Conservation (phyloP, 2,329 filamentous ascomycete genomes). For the Claviceps monticola region DNA sequence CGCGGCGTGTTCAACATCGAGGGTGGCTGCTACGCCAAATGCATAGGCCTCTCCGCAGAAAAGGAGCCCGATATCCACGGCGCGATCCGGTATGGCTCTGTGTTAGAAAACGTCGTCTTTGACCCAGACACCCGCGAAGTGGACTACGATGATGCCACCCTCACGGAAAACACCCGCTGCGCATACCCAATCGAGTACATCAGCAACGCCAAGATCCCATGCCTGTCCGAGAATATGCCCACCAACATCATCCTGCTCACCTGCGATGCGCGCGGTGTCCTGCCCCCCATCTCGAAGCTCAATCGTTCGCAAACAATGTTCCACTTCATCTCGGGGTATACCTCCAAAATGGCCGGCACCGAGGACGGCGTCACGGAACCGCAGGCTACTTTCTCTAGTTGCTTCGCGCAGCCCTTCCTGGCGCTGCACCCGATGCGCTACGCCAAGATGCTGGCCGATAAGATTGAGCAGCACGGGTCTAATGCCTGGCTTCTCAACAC, state of each 20-base stretch:
- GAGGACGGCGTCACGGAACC: conserved; percentile 95
- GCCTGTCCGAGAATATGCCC: conserved; percentile 74
- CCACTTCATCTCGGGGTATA: conserved; percentile 99
- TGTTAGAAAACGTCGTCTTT: conserved; percentile 98
- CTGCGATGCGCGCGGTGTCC: conserved; percentile 92
- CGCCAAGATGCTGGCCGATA: conserved; percentile 94
- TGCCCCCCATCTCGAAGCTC: conserved; percentile 96
- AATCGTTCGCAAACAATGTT: conserved; percentile 95
- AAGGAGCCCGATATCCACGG: conserved; percentile 98
- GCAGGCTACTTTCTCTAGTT: conserved; percentile 96
- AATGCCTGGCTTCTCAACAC: conserved; percentile 99
- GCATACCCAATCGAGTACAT: conserved; percentile 99
- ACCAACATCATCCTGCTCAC: conserved; percentile 97
- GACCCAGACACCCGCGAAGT: conserved; percentile 78
- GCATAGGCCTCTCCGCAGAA: conserved; percentile 89
- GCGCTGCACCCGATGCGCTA: conserved; percentile 99
- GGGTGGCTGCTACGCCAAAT: conserved; percentile 98
- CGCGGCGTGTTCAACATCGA: conserved; percentile 98
- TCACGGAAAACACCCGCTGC: conserved; percentile 97
- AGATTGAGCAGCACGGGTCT: conserved; percentile 89
- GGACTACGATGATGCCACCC: conserved; percentile 87
- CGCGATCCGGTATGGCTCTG: conserved; percentile 92
- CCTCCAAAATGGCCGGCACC: conserved; percentile 98
- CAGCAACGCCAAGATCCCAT: conserved; percentile 96
- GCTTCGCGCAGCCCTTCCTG: conserved; percentile 98